Evolutionary conservation across 2,329 filamentous ascomycete species (phyloP).

Genomic region (Simplicillium sp.): DNA sequence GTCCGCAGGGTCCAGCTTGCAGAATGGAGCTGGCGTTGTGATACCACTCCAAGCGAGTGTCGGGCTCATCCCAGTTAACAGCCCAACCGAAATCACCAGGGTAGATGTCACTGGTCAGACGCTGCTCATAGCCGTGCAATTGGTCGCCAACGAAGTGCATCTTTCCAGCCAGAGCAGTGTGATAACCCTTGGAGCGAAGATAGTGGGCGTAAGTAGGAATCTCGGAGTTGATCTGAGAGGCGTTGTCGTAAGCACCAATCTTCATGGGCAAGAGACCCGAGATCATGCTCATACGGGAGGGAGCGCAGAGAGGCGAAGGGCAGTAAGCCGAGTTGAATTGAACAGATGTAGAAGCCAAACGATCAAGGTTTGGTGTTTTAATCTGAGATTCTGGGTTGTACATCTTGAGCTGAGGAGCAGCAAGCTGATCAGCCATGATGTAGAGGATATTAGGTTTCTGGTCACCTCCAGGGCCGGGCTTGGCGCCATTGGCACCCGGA

Average conservation of each 20-base stretch:
- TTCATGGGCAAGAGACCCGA: slow-evolving; percentile 84
- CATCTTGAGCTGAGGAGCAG: slow-evolving; percentile 83
- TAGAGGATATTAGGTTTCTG: slow-evolving; percentile 45
- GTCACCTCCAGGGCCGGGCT: slow-evolving; percentile 11
- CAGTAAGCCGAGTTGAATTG: slow-evolving; percentile 94
- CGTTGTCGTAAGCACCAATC: slow-evolving; percentile 89
- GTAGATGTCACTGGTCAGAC: slow-evolving; percentile 92
- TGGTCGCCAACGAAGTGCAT: slow-evolving; percentile 98
- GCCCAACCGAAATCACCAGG: slow-evolving; percentile 91
- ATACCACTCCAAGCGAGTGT: slow-evolving; percentile 83
- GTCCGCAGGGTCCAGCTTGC: slow-evolving; percentile 78
- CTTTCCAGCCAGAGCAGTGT: slow-evolving; percentile 86
- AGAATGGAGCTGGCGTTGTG: slow-evolving; percentile 92
- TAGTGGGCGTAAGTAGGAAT: slow-evolving; percentile 91
- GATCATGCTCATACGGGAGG: slow-evolving; percentile 90
- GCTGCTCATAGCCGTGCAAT: slow-evolving; percentile 85
- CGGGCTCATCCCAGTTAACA: slow-evolving; percentile 90
- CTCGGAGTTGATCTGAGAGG: slow-evolving; percentile 72
- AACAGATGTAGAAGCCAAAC: slow-evolving; percentile 69
- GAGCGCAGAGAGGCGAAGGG: slow-evolving; percentile 85
- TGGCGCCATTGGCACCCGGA: slow-evolving; percentile 28
- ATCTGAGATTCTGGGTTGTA: slow-evolving; percentile 84
- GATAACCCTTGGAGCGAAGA: slow-evolving; percentile 73
- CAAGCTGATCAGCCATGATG: slow-evolving; percentile 95
- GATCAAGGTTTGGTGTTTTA: slow-evolving; percentile 84